phyloP scores from a whole-genome alignment of 2,329 filamentous ascomycete genomes.

The Xylariaceae sp. region DNA sequence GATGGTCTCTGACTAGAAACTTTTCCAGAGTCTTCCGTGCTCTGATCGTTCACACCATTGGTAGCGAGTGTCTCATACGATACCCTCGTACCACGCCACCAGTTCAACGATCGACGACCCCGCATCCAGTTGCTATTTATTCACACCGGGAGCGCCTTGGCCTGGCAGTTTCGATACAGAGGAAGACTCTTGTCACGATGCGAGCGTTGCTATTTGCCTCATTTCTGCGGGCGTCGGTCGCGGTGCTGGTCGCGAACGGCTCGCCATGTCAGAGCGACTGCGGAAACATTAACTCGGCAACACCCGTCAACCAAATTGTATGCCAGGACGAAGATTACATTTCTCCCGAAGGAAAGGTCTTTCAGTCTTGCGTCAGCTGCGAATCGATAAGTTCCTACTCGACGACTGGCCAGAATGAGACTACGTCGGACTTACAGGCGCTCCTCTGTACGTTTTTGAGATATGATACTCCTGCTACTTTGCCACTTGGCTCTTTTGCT shows the following conservation, averaged over 20 bases:
- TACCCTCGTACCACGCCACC: background rate
- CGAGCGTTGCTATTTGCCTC: conserved; percentile 20
- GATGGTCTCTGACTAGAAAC: background rate
- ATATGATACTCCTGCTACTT: background rate
- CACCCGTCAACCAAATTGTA: conserved; percentile 43
- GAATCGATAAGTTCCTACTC: conserved; percentile 46
- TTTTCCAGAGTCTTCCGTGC: background rate
- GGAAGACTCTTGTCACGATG: conserved; percentile 16
- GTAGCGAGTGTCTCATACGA: background rate
- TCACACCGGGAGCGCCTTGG: background rate
- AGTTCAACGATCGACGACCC: background rate
- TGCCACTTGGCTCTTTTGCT: no score
- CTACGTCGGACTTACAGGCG: conserved; percentile 46
- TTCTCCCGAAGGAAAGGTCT: conserved; percentile 43
- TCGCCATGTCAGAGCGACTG: conserved; percentile 49
- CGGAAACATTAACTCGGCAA: conserved; percentile 48
- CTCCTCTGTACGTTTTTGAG: conserved; percentile 47
- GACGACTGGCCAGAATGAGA: conserved; percentile 32
- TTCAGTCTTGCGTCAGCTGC: conserved; percentile 48
- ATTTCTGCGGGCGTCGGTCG: conserved; percentile 23
- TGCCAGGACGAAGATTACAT: conserved; percentile 41
- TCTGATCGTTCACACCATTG: background rate
- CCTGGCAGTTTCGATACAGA: background rate
- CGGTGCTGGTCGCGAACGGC: conserved; percentile 24
- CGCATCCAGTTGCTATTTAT: background rate